These are phyloP conservation scores for Chenopodium suecicum DNA, from an alignment of 148 eudicot species.

Conservation along the genomic window DNA sequence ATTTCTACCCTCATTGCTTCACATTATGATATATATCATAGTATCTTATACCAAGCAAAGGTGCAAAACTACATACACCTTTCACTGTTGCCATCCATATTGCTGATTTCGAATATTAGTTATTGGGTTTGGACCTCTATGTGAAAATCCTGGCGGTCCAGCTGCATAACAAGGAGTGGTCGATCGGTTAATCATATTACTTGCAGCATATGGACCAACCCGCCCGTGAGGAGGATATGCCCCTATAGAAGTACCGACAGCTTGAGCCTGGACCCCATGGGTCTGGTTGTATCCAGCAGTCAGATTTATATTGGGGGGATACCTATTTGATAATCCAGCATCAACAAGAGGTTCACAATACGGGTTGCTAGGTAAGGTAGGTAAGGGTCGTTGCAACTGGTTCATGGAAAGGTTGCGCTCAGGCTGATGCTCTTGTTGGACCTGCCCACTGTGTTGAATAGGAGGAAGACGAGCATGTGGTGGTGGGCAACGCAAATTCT, in stretches of 20 bases:
- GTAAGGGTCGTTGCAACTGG: conserved; percentile 41
- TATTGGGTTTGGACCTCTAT: conserved; percentile 41
- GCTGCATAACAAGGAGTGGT: conserved; percentile 41
- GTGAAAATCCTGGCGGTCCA: conserved; percentile 52
- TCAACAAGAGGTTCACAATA: conserved; percentile 57
- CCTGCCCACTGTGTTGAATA: conserved; percentile 54
- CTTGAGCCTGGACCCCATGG: conserved; percentile 43
- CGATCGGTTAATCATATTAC: conserved; percentile 34
- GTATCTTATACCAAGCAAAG: conserved; percentile 1
- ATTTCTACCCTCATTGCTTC: conserved; percentile 9
- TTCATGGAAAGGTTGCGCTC: conserved; percentile 45
- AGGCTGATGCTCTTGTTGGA: conserved; percentile 38
- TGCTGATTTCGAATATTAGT: conserved; percentile 54
- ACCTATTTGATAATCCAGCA: conserved; percentile 37
- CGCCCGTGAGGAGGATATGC: conserved; percentile 56
- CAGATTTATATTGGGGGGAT: conserved; percentile 51
- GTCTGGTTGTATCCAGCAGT: conserved; percentile 54
- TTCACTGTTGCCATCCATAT: conserved; percentile 63
- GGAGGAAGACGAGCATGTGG: conserved; percentile 71
- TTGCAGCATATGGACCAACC: conserved; percentile 43
- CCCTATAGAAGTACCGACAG: conserved; percentile 44
- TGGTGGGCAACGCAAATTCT: conserved; percentile 60
- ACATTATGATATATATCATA: neutral
- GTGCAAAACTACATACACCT: neutral
- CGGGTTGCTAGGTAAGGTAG: conserved; percentile 43